These are phyloP conservation scores for Microcos paniculata DNA, from an alignment of 345 rosid genomes.

Conservation along the genomic window DNA sequence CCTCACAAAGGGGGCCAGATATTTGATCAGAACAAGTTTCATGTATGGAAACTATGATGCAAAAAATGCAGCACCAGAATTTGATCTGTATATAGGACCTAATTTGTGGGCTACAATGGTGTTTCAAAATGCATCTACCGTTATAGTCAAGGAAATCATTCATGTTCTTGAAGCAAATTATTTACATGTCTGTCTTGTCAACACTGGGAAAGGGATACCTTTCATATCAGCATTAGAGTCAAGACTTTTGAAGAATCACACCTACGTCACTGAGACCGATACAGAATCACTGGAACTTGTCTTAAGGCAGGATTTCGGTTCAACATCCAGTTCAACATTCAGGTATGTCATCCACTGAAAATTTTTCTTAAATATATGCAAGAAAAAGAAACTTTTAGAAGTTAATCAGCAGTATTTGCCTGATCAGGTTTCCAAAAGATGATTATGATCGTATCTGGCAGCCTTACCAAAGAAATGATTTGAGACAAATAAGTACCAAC, in stretches of 20 bases:
- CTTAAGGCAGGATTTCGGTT: slow-evolving; percentile 12
- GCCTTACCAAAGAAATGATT: neutral
- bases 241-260: slow-evolving; percentile 32
- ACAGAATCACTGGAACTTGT: slow-evolving; percentile 20
- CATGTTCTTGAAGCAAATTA: slow-evolving; percentile 28
- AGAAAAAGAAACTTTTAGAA: neutral
- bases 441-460: slow-evolving; percentile 19
- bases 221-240: slow-evolving; percentile 52
- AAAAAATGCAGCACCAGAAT: slow-evolving; percentile 24
- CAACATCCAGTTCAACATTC: neutral
- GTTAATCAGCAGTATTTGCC: neutral
- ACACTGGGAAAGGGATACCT: slow-evolving; percentile 38
- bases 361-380: neutral
- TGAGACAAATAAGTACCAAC: neutral
- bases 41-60: slow-evolving; percentile 56
- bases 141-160: slow-evolving; percentile 27
- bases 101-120: slow-evolving; percentile 36
- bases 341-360: slow-evolving; percentile 12
- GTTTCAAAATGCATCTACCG: slow-evolving; percentile 16
- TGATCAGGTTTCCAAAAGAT: slow-evolving; percentile 10
- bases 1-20: slow-evolving; percentile 25
- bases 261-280: slow-evolving; percentile 14
- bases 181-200: slow-evolving; percentile 47
- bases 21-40: slow-evolving; percentile 47
- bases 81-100: slow-evolving; percentile 46